phyloP scores from a whole-genome alignment of 2,329 filamentous ascomycete genomes.

The Pseudogymnoascus pannorum region DNA sequence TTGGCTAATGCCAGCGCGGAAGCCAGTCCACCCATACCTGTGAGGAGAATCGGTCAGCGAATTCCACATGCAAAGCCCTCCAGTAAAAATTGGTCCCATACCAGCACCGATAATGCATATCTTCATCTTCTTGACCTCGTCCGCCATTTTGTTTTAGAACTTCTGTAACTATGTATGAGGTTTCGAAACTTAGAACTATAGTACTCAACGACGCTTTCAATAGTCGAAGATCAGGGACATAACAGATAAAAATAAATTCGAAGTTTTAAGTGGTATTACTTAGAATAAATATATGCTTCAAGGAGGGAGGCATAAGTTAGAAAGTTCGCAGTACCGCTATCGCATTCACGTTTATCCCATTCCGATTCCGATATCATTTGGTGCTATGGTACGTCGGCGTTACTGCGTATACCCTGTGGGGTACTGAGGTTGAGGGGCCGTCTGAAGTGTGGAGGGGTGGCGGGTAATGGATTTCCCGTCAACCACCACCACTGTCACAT shows the following conservation, averaged over 20 bases:
- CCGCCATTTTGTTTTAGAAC: background rate
- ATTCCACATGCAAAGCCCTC: background rate
- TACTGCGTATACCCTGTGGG: background rate
- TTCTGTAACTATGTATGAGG: background rate
- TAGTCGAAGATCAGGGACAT: background rate
- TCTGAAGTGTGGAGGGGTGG: background rate
- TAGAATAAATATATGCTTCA: background rate
- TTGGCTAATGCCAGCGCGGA: constrained; percentile 66
- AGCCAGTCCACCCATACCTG: constrained; percentile 73
- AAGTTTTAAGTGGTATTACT: background rate
- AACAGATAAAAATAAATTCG: background rate
- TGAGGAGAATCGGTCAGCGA: background rate
- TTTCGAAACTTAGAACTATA: background rate
- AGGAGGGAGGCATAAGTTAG: background rate
- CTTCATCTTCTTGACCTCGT: constrained; percentile 8
- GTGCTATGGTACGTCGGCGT: background rate
- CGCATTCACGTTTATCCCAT: constrained; percentile 2
- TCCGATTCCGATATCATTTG: background rate
- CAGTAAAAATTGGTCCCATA: background rate
- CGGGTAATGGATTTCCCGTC: constrained; percentile 1
- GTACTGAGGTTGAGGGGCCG: background rate
- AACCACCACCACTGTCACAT: background rate
- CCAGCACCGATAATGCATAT: constrained; percentile 6
- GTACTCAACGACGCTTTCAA: background rate
- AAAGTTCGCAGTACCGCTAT: background rate